Conservation (phyloP, 352 stramenopile species). For the Phytophthora tentaculata region DNA sequence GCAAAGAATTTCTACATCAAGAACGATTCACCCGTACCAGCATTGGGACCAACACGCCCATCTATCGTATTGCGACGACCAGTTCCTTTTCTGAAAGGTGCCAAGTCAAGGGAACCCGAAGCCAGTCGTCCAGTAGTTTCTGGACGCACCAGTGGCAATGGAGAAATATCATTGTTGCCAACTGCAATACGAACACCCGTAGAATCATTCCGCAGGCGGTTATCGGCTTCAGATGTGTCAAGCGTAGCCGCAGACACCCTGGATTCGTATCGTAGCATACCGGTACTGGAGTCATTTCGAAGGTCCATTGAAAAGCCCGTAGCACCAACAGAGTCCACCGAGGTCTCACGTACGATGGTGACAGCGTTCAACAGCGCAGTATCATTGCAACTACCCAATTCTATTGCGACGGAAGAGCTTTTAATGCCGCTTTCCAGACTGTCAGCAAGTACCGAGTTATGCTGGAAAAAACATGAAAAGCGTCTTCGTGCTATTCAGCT, state of each 20-base stretch:
- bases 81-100: conserved; percentile 8
- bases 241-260: conserved; percentile 9
- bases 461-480: conserved; percentile 52
- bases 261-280: conserved; percentile 19
- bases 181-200: conserved; percentile 10
- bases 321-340: background rate
- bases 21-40: conserved; percentile 42
- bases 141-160: conserved; percentile 10
- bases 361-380: background rate
- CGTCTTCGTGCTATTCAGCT: conserved; percentile 48
- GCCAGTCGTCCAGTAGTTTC: background rate
- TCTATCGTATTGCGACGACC: background rate
- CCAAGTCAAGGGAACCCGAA: background rate
- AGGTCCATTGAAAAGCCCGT: conserved; percentile 10
- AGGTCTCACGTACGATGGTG: background rate
- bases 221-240: conserved; percentile 25
- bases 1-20: conserved; percentile 73
- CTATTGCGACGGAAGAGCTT: conserved; percentile 2
- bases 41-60: conserved; percentile 15
- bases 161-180: conserved; percentile 2
- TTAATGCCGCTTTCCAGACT: conserved; percentile 11
- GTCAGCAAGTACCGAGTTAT: conserved; percentile 37
- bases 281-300: conserved; percentile 16
- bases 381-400: background rate
- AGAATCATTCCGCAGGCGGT: conserved; percentile 9